Base-by-base conservation (phyloP, 1,139 yeast species). In the Magnusiomyces tetraspermus region DNA sequence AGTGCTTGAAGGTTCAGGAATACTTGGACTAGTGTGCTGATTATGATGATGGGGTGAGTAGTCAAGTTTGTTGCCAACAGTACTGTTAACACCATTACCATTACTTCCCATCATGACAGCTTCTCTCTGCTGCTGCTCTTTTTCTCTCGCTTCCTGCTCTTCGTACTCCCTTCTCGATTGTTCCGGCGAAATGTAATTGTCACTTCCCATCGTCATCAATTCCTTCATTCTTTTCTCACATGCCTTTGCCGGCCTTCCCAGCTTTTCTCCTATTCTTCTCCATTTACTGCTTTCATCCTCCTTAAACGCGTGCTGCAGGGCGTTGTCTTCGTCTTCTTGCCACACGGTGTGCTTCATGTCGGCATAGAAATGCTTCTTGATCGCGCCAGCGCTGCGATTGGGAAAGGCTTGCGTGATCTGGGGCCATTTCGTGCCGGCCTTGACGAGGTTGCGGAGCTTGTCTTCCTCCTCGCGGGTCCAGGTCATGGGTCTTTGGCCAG, bases 341-440 rank as follows among this genome's bases (percentile, higher is more conserved):
- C 68, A 64, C 8, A 58, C 56, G 2, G 60, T 59, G 50, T 63
- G 63, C 55, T 64, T 64, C 68, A 64, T 64, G 51, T 64, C 67
- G 13, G 68, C 68, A 52, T 64, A 64, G 48, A 60, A 64, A 51
- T 64, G 68, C 59, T 64, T 64, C 47, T 64, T 64, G 51, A 64
- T 64, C 13, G 68, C 68, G 10, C 67, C 67, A 2, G 68, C 66
- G 2, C 65, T 60, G 21, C 68, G 60, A 41, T 64, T 61, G 10
- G 67, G 68, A 47, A 64, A 64, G 43, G 60, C 63, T 15, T 55
- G 52, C 10, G 64, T 62, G 44, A 64, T 64, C 13, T 60, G 60
- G 19, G 62, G 61, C 68, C 68, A 64, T 45, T 64, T 64, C n/a
- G 63, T 60, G 19, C 67, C 67, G 4, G 60, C 54, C 47, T 62